Base-by-base conservation (phyloP, 805 yeast species). In the Hanseniaspora lachancei region DNA sequence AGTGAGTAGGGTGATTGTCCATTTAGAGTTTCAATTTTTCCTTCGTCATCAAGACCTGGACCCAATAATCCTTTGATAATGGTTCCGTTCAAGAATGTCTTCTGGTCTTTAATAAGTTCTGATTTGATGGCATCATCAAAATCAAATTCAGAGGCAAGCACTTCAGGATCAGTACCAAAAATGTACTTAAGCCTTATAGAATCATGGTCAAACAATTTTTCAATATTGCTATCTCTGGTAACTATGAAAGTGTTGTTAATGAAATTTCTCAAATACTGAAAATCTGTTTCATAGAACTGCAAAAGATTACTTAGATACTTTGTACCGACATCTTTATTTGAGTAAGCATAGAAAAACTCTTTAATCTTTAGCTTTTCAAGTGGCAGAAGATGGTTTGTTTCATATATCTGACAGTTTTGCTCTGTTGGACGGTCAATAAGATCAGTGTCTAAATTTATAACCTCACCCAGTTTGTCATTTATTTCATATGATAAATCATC, bases 341-440 rank as follows among this genome's bases (percentile, higher is more conserved):
- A 43, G 15, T 43, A 41, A 16, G 36, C 16, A 15, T 49, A 18
- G 12, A 29, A 18, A 5, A 55, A 43, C 13, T 41, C 20, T 8
- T 36, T 24, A 7, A 24, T 21, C 10, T 36, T 55, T n/a, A 51
- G 23, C n/a, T 50, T 50, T 5, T 32, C 13, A 16, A 54, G 42
- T 8, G 55, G 56, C 15, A 49, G 23, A 13, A 54, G 24, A 6
- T 20, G 18, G 2, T 39, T 51, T 15, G 56, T 39, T 34, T 44
- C 53, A 36, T 84, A 87, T 13, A 87, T 78, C 32, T 77, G 77
- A 0, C 89, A 78, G 60, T 79, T 74, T 61, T 82, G 86, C 47
- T 79, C 77, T 52, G 74, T 73, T 1, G 93, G 87, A 52, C 66
- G 68, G 27, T 79, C 64, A 62, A 84, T 83, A 0, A 74, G 67